Percentiles rank a stretch among this genome's conserved stretches.
Evolutionary conservation across 2,329 filamentous ascomycete genomes (phyloP).

Genomic region (Hirsutella rhossiliensis): DNA sequence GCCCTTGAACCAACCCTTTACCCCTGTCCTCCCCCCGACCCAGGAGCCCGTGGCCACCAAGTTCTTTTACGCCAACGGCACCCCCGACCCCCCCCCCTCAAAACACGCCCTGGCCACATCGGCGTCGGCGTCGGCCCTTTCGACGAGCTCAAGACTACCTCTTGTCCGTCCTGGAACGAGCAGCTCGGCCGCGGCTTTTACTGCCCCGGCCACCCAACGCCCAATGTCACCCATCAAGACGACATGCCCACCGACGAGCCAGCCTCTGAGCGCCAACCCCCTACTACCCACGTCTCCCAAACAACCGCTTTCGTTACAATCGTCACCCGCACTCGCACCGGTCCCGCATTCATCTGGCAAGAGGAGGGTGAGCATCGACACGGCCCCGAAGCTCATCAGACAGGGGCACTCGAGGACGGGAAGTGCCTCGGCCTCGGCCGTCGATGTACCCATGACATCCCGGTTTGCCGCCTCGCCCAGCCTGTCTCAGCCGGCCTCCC

Average conservation of each 20-base stretch:
- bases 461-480: conserved; percentile 19
- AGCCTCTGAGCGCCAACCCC: conserved; percentile 11
- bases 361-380: conserved; percentile 31
- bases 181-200: conserved; percentile 11
- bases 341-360: conserved; percentile 16
- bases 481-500: conserved; percentile 24
- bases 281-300: conserved; percentile 4
- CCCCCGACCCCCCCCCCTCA: conserved; percentile 29
- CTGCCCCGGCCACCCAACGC: conserved; percentile 20
- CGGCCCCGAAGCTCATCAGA: conserved; percentile 20
- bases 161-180: conserved; percentile 26
- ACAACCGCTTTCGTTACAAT: not conserved
- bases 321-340: conserved; percentile 21
- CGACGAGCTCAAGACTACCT: conserved; percentile 29
- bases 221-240: conserved; percentile 40
- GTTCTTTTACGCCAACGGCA: conserved; percentile 66
- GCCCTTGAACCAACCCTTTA: conserved; percentile 15
- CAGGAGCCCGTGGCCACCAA: conserved; percentile 37
- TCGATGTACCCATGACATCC: conserved; percentile 23
- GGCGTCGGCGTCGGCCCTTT: conserved; percentile 32
- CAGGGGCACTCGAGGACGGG: conserved; percentile 28
- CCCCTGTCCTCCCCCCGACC: conserved; percentile 19
- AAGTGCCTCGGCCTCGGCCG: conserved; percentile 22
- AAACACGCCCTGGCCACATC: conserved; percentile 24
- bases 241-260: not conserved